Conservation (phyloP, 2,329 filamentous ascomycete genomes). For the Talaromyces amestolkiae region DNA sequence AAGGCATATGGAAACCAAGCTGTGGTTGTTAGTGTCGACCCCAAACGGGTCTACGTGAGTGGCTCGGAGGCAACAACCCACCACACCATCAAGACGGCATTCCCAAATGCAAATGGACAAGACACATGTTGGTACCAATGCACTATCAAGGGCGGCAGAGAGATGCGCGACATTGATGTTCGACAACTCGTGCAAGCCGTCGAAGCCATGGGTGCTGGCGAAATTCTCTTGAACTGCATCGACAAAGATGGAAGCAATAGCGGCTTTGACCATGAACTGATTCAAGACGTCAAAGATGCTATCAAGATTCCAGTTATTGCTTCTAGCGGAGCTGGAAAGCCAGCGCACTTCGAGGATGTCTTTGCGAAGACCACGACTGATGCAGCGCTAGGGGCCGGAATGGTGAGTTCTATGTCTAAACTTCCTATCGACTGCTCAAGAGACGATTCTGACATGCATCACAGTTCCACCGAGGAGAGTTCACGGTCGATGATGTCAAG, state of each 20-base stretch:
- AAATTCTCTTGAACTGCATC: slow-evolving; percentile 95
- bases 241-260: slow-evolving; percentile 93
- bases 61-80: slow-evolving; percentile 67
- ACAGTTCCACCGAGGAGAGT: slow-evolving; percentile 88
- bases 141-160: slow-evolving; percentile 91
- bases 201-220: slow-evolving; percentile 91
- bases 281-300: slow-evolving; percentile 80
- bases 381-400: slow-evolving; percentile 90
- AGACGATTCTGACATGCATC: slow-evolving; percentile 17
- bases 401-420: slow-evolving; percentile 51
- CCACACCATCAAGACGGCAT: slow-evolving; percentile 70
- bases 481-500: slow-evolving; percentile 92
- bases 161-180: slow-evolving; percentile 91
- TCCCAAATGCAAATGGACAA: slow-evolving; percentile 72
- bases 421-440: not conserved
- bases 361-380: slow-evolving; percentile 83
- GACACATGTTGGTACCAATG: slow-evolving; percentile 93
- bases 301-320: slow-evolving; percentile 93
- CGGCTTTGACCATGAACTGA: slow-evolving; percentile 91
- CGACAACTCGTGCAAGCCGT: slow-evolving; percentile 83
- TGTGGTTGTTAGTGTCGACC: slow-evolving; percentile 93
- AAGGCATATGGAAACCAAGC: slow-evolving; percentile 93
- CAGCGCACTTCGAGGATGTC: slow-evolving; percentile 84
- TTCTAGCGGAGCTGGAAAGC: slow-evolving; percentile 85
- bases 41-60: slow-evolving; percentile 80